These are phyloP conservation scores for Sugiyamaella novakii DNA, from an alignment of 1,139 yeast species.

Conservation along the genomic window DNA sequence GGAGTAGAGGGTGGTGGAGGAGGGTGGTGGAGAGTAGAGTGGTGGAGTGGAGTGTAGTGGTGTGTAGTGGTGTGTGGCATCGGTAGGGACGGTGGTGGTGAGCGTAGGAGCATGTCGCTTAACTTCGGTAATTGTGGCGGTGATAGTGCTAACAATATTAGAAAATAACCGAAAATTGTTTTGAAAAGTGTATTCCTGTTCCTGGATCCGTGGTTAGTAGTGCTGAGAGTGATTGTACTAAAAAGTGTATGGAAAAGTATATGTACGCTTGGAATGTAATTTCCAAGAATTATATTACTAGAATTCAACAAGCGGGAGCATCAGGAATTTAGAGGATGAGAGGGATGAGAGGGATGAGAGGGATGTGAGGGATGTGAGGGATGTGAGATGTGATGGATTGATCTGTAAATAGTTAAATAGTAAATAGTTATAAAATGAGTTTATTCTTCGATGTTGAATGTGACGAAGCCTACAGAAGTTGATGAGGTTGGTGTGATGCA, in stretches of 20 bases:
- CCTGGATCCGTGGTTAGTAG: slow-evolving; percentile 54
- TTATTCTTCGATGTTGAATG: too few relatives aligned
- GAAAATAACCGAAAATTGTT: slow-evolving; percentile 87
- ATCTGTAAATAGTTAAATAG: too few relatives aligned
- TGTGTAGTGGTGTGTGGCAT: too few relatives aligned
- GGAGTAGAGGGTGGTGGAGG: not conserved
- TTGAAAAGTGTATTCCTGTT: slow-evolving; percentile 66
- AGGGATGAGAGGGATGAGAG: too few relatives aligned
- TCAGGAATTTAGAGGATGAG: slow-evolving; percentile 10
- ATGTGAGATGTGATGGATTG: too few relatives aligned
- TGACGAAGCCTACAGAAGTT: too few relatives aligned
- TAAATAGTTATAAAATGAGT: too few relatives aligned
- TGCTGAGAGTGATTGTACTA: slow-evolving; percentile 60
- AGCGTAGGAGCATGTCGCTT: too few relatives aligned
- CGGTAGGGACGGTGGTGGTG: too few relatives aligned
- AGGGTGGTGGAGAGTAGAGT: not conserved
- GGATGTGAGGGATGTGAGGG: too few relatives aligned
- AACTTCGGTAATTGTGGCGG: too few relatives aligned
- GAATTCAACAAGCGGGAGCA: slow-evolving; percentile 60
- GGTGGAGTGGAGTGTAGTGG: not conserved
- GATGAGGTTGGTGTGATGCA: too few relatives aligned
- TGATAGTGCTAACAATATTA: slow-evolving; percentile 20
- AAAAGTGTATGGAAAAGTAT: slow-evolving; percentile 80
- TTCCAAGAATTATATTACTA: slow-evolving; percentile 70
- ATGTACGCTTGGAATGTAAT: slow-evolving; percentile 90